phyloP scores from a whole-genome alignment of 495 filamentous ascomycete species.

The Podospora pseudopauciseta region DNA sequence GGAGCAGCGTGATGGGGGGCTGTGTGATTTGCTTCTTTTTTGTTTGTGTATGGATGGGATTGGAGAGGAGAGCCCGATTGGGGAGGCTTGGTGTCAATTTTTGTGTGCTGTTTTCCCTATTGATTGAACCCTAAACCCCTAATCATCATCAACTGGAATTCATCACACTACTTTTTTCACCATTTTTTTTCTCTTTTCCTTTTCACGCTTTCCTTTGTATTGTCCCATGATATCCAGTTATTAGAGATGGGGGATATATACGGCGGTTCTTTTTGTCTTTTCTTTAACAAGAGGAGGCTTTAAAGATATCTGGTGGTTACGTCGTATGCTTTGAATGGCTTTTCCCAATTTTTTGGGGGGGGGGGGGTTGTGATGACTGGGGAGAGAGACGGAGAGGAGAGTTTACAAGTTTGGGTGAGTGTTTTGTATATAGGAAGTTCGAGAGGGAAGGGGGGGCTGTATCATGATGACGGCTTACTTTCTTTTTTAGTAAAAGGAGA shows the following conservation, averaged over 20 bases:
- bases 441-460: not conserved
- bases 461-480: not conserved
- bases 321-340: not conserved
- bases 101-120: conserved; percentile 3
- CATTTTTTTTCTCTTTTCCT: not conserved
- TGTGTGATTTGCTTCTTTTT: not conserved
- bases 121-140: not conserved
- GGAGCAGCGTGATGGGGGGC: not conserved
- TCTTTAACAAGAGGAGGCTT: not conserved
- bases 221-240: conserved; percentile 1
- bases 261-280: not conserved
- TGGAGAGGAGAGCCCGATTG: not conserved
- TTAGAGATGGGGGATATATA: conserved; percentile 1
- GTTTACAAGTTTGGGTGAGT: not conserved
- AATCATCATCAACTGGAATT: not conserved
- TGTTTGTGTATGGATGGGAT: not conserved
- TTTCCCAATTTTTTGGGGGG: not conserved
- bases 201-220: not conserved
- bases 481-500: not conserved
- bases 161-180: not conserved
- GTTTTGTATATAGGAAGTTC: not conserved
- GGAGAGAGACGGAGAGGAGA: not conserved
- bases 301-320: not conserved
- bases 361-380: not conserved
- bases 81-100: not conserved